Conservation (phyloP, 305 asterid species). For the Fraxinus ornus region DNA sequence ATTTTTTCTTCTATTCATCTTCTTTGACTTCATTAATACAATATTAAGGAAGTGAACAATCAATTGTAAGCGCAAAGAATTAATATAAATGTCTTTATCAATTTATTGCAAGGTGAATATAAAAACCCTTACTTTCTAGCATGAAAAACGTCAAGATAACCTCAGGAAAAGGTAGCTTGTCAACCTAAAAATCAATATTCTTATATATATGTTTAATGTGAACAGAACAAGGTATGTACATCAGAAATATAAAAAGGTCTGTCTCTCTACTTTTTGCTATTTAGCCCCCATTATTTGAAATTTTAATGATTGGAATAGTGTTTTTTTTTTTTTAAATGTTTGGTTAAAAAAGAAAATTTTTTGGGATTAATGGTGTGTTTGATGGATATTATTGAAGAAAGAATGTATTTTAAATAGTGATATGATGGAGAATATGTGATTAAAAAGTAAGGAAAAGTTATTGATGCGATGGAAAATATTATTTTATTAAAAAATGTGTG, state of each 20-base stretch:
- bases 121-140: neutral
- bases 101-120: conserved; percentile 3
- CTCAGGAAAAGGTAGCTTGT: neutral
- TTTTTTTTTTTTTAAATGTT: no score
- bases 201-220: neutral
- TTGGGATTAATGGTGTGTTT: no score
- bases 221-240: neutral
- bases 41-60: neutral
- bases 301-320: no score
- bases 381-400: no score
- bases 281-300: no score
- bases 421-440: no score
- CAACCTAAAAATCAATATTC: neutral
- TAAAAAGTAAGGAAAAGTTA: no score
- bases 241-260: neutral
- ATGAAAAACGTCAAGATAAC: conserved; percentile 3
- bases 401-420: no score
- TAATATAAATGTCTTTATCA: neutral
- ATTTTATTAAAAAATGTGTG: no score
- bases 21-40: neutral
- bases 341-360: no score
- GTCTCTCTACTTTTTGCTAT: neutral
- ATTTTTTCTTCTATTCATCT: neutral
- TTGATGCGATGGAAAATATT: no score
- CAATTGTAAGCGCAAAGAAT: neutral